Conservation (phyloP, 345 rosid genomes). For the Cardiospermum halicacabum region DNA sequence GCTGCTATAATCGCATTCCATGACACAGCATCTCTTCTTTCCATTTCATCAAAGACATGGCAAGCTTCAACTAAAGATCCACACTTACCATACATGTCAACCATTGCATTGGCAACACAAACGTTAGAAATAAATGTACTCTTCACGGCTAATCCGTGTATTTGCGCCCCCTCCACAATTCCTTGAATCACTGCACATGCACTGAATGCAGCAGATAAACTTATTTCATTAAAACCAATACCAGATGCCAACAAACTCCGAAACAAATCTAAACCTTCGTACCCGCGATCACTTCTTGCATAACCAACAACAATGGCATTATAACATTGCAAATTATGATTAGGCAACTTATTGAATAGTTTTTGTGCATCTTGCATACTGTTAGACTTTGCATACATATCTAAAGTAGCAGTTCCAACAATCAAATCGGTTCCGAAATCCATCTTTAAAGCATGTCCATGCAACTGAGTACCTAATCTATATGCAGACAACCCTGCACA, state of each 20-base stretch:
- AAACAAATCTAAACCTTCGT: conserved; percentile 61
- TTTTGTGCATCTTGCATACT: conserved; percentile 58
- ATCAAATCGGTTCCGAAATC: conserved; percentile 54
- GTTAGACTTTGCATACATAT: conserved; percentile 90
- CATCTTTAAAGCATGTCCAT: conserved; percentile 71
- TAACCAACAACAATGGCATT: conserved; percentile 85
- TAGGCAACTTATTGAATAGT: conserved; percentile 57
- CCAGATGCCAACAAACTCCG: conserved; percentile 41
- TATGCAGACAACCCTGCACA: conserved; percentile 58
- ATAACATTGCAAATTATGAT: conserved; percentile 59
- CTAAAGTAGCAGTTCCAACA: conserved; percentile 84
- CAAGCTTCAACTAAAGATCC: conserved; percentile 66
- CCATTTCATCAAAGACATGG: conserved; percentile 63
- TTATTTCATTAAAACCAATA: conserved; percentile 72
- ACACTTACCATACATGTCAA: conserved; percentile 94
- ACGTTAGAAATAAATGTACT: conserved; percentile 37
- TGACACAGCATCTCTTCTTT: conserved; percentile 67
- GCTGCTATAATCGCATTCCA: conserved; percentile 95
- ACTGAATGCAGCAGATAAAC: conserved; percentile 79
- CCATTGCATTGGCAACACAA: conserved; percentile 75
- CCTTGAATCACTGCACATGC: conserved; percentile 73
- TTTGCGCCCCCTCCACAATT: conserved; percentile 61
- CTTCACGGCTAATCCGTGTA: conserved; percentile 63
- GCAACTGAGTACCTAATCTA: conserved; percentile 68
- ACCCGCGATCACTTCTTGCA: conserved; percentile 46